These are phyloP conservation scores for Exidia glandulosa DNA, from an alignment of 768 basidiomycete genomes.

Conservation along the genomic window DNA sequence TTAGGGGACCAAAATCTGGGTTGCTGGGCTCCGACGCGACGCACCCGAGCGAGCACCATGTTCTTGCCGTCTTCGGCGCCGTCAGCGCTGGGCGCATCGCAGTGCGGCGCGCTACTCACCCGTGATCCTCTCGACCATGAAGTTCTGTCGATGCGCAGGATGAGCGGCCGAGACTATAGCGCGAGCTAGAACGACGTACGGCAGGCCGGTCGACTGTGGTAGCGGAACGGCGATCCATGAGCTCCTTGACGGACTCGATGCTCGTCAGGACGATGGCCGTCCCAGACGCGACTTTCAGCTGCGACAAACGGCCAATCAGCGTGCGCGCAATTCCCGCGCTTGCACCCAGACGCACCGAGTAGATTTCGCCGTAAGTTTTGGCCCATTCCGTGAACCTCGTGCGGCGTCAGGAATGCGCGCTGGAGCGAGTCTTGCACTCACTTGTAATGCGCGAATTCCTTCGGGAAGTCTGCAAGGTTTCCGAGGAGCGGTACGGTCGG, in stretches of 20 bases:
- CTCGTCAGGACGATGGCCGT: conserved; percentile 17
- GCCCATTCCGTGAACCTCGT: conserved; percentile 21
- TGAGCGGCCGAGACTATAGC: not conserved
- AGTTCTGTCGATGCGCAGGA: not conserved
- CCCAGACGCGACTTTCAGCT: conserved; percentile 15
- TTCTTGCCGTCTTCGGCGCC: not conserved
- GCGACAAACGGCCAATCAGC: conserved; percentile 7
- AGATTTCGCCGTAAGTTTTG: conserved; percentile 16
- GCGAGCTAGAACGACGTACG: not conserved
- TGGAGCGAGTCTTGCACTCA: conserved; percentile 3
- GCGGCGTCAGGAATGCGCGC: not conserved
- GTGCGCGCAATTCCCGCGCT: conserved; percentile 2
- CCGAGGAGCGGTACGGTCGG: conserved; percentile 15
- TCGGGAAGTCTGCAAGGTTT: conserved; percentile 14
- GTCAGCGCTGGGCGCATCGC: not conserved
- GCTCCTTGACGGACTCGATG: conserved; percentile 13
- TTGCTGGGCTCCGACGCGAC: not conserved
- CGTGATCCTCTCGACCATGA: conserved; percentile 12
- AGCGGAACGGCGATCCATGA: conserved; percentile 18
- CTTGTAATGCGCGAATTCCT: conserved; percentile 12
- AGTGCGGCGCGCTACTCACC: not conserved
- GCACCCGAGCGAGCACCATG: conserved; percentile 8
- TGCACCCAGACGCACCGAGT: conserved; percentile 10
- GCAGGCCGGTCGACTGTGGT: conserved; percentile 17
- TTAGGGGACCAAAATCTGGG: not conserved